A percentile compares a stretch with the other conserved stretches of the same genome.
phyloP scores from a whole-genome alignment of 2,329 filamentous ascomycete genomes.

The Aspergillus sp. region DNA sequence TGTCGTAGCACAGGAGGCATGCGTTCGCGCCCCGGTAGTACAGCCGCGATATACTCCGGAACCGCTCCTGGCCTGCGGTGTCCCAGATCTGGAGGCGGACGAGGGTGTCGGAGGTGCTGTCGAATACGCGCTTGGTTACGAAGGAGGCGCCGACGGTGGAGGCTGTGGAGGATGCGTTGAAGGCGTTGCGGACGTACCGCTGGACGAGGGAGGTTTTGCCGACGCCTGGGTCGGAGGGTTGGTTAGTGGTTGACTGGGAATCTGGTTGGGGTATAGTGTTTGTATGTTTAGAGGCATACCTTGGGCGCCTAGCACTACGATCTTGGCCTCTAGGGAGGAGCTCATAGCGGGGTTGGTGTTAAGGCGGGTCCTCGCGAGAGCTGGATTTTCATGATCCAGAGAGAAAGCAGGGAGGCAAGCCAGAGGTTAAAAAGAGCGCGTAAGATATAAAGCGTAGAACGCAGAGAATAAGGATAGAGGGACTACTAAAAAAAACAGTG shows the following conservation, averaged over 20 bases:
- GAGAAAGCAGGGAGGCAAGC: not conserved
- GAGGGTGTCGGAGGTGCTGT: constrained; percentile 79
- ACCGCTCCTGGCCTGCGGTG: constrained; percentile 92
- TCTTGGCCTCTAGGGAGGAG: constrained; percentile 53
- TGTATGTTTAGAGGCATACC: constrained; percentile 30
- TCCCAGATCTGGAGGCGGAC: constrained; percentile 97
- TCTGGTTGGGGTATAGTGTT: not conserved
- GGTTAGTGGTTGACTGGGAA: constrained; percentile 3
- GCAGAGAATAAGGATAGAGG: too few relatives aligned
- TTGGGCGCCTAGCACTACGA: constrained; percentile 53
- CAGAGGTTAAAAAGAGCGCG: not conserved
- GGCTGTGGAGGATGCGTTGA: constrained; percentile 43
- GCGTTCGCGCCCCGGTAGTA: constrained; percentile 97
- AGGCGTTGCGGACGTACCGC: constrained; percentile 49
- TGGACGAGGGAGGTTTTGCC: constrained; percentile 55
- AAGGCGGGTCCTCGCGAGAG: constrained; percentile 24
- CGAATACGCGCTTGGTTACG: constrained; percentile 75
- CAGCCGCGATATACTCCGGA: constrained; percentile 87
- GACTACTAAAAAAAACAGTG: not conserved
- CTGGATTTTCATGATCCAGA: constrained; percentile 33
- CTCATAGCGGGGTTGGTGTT: constrained; percentile 42
- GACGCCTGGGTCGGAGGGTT: constrained; percentile 39
- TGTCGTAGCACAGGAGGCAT: constrained; percentile 91
- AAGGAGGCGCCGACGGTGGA: constrained; percentile 81
- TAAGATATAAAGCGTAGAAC: not conserved